Base-by-base conservation (phyloP, 306 rosid species). In the Begonia masoniana region DNA sequence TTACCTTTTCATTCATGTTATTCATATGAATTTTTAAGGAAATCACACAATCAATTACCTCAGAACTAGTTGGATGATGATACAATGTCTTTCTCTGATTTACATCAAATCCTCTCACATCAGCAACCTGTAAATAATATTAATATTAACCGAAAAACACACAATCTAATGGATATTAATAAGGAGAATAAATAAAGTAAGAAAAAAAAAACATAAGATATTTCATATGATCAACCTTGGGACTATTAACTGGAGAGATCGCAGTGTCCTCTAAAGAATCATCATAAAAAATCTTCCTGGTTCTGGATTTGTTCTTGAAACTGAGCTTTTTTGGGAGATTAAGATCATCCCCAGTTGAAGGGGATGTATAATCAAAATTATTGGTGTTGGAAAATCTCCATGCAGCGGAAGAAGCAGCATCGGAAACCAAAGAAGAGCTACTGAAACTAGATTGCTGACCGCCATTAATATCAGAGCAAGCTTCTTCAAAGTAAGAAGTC, bases 201-300 rank as follows among this genome's bases (percentile, higher is more conserved):
- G 13, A 51, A 10, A 7, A 42, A 42, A 49, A 57, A 52, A 13
- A 41, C n/a, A 45, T 23, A 0, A 17, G 56, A 35, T 39, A 6
- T 13, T 6, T 21, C 3, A 13, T 12, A 51, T 3, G 15, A 5
- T 13, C 39, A 55, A 91, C 97, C 96, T 85, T 85, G 68, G 97
- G 97, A 73, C 95, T 91, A 52, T 68, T 91, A 47, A 78, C 78
- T 4, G 96, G 96, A 21, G 97, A 91, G 52, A 94, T 77, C 54
- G 97, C 97, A 55, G 97, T 91, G 61, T 91, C 97, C 58, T 85
- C 97, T 62, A 91, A 78, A 67, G 95, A 78, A 62, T 82, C 82
- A 51, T 77, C 83, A 9, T 64, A 48, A 16, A 67, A 75, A 52
- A 81, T 55, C 13, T 49, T 66, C 47, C 72, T 58, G 63, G 78